These are phyloP conservation scores for Rhododendron ovatum DNA, from an alignment of 148 eudicot genomes.

Conservation along the genomic window DNA sequence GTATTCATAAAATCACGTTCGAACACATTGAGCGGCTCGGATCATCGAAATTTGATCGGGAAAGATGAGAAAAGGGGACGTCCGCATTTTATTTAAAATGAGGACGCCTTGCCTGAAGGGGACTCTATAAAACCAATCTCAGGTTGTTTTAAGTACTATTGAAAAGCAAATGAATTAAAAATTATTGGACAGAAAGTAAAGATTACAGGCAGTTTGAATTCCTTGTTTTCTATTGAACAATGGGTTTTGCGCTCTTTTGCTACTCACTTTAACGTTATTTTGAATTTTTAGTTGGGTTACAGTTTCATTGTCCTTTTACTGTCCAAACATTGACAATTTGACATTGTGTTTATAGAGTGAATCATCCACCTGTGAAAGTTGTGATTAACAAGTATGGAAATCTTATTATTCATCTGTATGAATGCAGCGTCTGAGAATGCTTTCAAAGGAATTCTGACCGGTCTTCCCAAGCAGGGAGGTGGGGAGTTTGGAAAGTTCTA, in stretches of 20 bases:
- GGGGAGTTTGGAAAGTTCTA: conserved; percentile 76
- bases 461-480: conserved; percentile 69
- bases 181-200: background rate
- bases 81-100: no score
- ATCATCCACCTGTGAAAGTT: background rate
- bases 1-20: no score
- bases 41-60: no score
- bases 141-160: background rate
- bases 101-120: no score
- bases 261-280: background rate
- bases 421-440: conserved; percentile 55
- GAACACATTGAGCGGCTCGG: no score
- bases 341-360: background rate
- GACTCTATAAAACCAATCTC: background rate
- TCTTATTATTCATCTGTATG: conserved; percentile 5
- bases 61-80: no score
- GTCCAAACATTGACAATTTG: background rate
- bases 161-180: background rate
- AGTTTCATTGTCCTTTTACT: background rate
- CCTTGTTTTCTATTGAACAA: background rate
- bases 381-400: background rate
- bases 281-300: background rate
- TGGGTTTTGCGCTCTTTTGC: background rate
- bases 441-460: conserved; percentile 52
- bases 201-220: background rate